Base-by-base conservation (phyloP, 73 alveolate genomes). In the Blepharisma japonicum region DNA sequence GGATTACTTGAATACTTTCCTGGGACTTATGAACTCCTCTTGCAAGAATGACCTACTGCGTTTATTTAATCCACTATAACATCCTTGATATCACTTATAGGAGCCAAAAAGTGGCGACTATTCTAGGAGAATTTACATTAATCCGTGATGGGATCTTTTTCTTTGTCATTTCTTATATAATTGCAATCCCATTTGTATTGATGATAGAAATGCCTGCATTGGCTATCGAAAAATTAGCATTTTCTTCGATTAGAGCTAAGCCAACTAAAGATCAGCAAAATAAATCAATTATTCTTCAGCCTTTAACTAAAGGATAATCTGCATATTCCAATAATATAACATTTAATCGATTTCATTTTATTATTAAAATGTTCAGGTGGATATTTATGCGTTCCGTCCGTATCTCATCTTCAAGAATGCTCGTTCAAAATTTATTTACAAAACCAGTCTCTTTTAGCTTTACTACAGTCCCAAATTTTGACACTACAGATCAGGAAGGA, bases 21-120 rank as follows among this genome's bases (percentile, higher is more conserved):
- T 72, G 61, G 45, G 72, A 76, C 27, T 0, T 56, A 23, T 77
- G 70, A 25, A 70, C 54, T 45, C 80, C 77, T 1, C 39, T 82
- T 2, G 89, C 85, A 7, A 76, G 85, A 77, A 45, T 82, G 11
- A 82, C 68, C 27, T 82, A 49, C 47, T 45, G 77, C 2, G 77
- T 81, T 50, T 82, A 82, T 56, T 71, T 82, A 7, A 82, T 82
- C 45, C 89, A 82, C 56, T 50, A 38, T 9, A 32, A 61, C 7
- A 71, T 82, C 39, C 7, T 81, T 5, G 55, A 55, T 6, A 32
- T 45, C 49, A 61, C 6, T 47, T 45, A 23, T 7, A 25, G 27
- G 55, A 71, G 25, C 14, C 78, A 11, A 61, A 80, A 84, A 55
- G 68, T 45, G 27, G 86, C 84, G 0, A 9, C 14, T 2, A 39